phyloP scores from a whole-genome alignment of 768 basidiomycete species.

The Solioccasus polychromus region DNA sequence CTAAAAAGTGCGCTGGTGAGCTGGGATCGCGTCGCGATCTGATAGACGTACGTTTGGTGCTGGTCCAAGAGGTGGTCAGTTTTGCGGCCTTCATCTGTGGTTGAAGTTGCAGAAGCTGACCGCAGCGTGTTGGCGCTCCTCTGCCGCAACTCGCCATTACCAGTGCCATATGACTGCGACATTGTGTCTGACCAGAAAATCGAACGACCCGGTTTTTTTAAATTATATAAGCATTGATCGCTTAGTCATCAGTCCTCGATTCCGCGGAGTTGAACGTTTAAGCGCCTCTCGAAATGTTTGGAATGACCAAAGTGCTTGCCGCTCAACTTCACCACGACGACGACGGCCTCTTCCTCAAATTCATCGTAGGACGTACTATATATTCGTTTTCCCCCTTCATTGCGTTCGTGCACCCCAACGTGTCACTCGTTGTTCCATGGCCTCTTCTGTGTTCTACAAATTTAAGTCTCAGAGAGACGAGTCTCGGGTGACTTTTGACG shows the following conservation, averaged over 20 bases:
- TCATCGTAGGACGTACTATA: conserved; percentile 23
- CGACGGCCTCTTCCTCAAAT: conserved; percentile 8
- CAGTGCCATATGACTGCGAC: conserved; percentile 29
- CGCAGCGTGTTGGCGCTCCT: conserved; percentile 18
- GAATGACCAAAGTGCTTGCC: conserved; percentile 6
- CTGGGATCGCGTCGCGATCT: neutral
- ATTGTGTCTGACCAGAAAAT: conserved; percentile 15
- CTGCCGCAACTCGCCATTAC: conserved; percentile 28
- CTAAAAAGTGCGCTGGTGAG: conserved; percentile 37
- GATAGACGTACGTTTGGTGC: conserved; percentile 51
- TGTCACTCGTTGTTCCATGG: conserved; percentile 44
- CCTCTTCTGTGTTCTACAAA: conserved; percentile 96
- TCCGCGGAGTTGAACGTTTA: conserved; percentile 13
- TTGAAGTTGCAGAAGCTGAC: conserved; percentile 20
- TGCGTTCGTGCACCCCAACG: conserved; percentile 15
- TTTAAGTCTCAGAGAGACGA: conserved; percentile 96
- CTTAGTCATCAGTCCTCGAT: conserved; percentile 16
- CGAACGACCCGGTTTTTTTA: conserved; percentile 13
- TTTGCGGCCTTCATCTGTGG: conserved; percentile 72
- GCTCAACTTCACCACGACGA: conserved; percentile 17
- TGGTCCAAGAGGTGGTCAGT: conserved; percentile 71
- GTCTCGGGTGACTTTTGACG: conserved; percentile 95
- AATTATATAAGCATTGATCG: conserved; percentile 3
- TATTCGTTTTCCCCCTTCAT: conserved; percentile 10
- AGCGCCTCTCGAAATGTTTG: conserved; percentile 20